These are phyloP conservation scores for Cladosporium sp. DNA, from an alignment of 2,329 filamentous ascomycete genomes.

Conservation along the genomic window DNA sequence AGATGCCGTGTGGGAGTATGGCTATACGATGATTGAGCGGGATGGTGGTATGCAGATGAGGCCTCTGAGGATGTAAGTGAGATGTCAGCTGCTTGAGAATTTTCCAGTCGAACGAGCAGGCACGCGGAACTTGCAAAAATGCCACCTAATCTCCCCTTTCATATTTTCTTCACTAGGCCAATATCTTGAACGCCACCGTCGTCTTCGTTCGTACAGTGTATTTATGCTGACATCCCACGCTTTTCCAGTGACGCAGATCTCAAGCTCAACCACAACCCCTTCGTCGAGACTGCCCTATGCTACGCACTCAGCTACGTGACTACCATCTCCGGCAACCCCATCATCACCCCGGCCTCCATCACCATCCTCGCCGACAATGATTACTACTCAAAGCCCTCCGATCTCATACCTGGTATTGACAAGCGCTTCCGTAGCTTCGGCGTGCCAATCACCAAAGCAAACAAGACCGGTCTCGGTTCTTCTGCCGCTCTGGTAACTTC, in stretches of 20 bases:
- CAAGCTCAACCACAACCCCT: conserved; percentile 63
- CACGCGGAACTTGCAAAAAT: too few species aligned
- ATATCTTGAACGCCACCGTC: not conserved
- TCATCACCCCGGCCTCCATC: conserved; percentile 65
- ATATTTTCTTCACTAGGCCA: not conserved
- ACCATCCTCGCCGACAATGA: conserved; percentile 92
- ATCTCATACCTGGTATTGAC: conserved; percentile 29
- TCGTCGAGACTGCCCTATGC: conserved; percentile 85
- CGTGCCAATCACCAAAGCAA: conserved; percentile 68
- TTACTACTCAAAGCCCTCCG: conserved; percentile 77
- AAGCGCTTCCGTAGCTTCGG: conserved; percentile 70
- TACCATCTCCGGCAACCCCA: conserved; percentile 40
- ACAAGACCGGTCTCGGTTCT: conserved; percentile 94
- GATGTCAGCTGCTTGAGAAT: not conserved
- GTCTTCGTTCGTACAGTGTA: not conserved
- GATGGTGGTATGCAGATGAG: conserved; percentile 77
- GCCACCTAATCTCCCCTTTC: not conserved
- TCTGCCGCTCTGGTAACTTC: conserved; percentile 91
- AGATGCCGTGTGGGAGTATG: conserved; percentile 83
- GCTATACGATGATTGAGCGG: conserved; percentile 63
- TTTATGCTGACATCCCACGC: not conserved
- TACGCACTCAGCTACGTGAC: conserved; percentile 82
- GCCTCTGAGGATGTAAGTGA: conserved; percentile 71
- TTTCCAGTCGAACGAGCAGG: not conserved
- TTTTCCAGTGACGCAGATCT: conserved; percentile 32